Conservation (phyloP, 2,329 filamentous ascomycete species). For the Pseudonectria buxi region DNA sequence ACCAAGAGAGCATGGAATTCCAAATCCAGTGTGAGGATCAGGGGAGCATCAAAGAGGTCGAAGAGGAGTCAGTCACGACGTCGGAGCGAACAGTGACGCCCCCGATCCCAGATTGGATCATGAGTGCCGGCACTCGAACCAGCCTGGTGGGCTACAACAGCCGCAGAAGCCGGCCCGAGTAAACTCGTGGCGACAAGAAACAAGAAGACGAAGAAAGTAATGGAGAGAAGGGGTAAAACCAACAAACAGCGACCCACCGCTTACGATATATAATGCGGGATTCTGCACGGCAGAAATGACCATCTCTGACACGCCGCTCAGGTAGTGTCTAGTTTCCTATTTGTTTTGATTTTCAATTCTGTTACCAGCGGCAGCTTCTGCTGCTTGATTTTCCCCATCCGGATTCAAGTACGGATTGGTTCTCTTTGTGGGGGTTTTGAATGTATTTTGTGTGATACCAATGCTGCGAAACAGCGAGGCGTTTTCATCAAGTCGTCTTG, state of each 20-base stretch:
- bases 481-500: background rate
- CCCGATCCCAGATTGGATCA: conserved; percentile 55
- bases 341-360: too few relatives aligned
- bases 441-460: too few relatives aligned
- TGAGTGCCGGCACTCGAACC: conserved; percentile 45
- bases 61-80: conserved; percentile 16
- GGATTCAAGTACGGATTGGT: too few relatives aligned
- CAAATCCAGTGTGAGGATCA: conserved; percentile 15
- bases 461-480: background rate
- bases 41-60: conserved; percentile 17
- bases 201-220: conserved; percentile 2
- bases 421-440: too few relatives aligned
- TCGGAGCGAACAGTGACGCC: conserved; percentile 47
- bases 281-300: too few relatives aligned
- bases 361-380: too few relatives aligned
- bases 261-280: too few relatives aligned
- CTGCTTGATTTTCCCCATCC: too few relatives aligned
- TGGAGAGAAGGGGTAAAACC: background rate
- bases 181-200: conserved; percentile 5
- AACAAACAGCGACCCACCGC: too few relatives aligned
- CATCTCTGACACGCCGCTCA: too few relatives aligned
- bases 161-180: conserved; percentile 24
- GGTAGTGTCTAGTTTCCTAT: too few relatives aligned
- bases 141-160: conserved; percentile 42
- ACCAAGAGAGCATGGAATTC: conserved; percentile 41